Evolutionary conservation across 441 rosid genomes (phyloP).

Genomic region (Corymbia calophylla): DNA sequence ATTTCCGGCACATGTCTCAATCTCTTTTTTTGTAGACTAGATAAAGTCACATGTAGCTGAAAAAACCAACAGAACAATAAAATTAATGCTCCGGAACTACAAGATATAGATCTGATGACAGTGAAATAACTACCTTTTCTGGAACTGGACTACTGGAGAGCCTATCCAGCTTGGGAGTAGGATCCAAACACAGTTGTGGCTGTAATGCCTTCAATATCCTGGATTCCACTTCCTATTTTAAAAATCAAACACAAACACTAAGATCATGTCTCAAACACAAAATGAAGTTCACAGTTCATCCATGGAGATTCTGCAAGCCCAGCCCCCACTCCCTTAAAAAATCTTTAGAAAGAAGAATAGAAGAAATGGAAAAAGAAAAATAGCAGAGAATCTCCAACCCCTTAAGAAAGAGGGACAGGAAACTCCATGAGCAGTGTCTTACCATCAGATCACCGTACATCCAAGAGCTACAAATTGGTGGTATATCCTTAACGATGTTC

Average conservation of each 20-base stretch:
- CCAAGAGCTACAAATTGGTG: constrained; percentile 73
- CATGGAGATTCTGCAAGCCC: not conserved
- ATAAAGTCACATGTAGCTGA: constrained; percentile 72
- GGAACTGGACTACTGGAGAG: constrained; percentile 48
- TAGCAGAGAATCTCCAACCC: not conserved
- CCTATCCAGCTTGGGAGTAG: constrained; percentile 82
- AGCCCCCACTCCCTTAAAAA: not conserved
- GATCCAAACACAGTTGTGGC: constrained; percentile 90
- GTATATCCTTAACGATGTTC: constrained; percentile 93
- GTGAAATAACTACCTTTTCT: constrained; percentile 37
- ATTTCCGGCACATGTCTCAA: constrained; percentile 60
- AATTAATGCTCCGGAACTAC: constrained; percentile 11
- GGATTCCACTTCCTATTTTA: constrained; percentile 85
- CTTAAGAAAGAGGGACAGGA: not conserved
- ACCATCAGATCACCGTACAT: constrained; percentile 98
- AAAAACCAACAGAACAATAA: constrained; percentile 5
- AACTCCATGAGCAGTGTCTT: constrained; percentile 1
- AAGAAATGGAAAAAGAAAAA: not conserved
- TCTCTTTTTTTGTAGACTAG: constrained; percentile 63
- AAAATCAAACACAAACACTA: not conserved
- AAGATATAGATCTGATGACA: not conserved
- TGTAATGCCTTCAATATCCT: constrained; percentile 89
- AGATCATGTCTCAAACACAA: not conserved
- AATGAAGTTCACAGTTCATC: not conserved
- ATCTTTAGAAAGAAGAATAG: not conserved